Base-by-base conservation (phyloP, 2,329 filamentous ascomycete genomes). In the Colletotrichum navitas region DNA sequence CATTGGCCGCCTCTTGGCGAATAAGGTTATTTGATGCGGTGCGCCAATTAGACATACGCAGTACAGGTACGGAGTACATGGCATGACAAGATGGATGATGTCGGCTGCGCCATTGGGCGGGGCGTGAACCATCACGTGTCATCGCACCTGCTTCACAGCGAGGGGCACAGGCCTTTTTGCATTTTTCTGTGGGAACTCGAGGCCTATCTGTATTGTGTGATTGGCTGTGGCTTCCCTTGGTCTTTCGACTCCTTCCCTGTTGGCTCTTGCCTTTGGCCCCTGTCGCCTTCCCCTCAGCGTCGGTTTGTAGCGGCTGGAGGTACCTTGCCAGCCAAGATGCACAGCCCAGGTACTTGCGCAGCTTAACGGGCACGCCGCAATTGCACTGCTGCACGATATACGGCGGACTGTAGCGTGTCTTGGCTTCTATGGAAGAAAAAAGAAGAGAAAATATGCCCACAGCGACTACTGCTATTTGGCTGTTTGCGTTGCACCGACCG, bases 21-120 rank as follows among this genome's bases (percentile, higher is more conserved):
- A 72, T 69, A 64, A 56, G 59, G 65, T 69, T 72, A 56, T 72
- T 69, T 21, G 52, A 51, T 26, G 65, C 68, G 68, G 67, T 7
- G n/a, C 43, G 10, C 68, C 58, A 68, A 67, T 24, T 10, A 47
- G 63, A 41, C 26, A n/a, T n/a, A n/a, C n/a, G n/a, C n/a, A n/a
- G n/a, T n/a, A n/a, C n/a, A n/a, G n/a, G n/a, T n/a, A n/a, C n/a
- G n/a, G n/a, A n/a, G n/a, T n/a, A n/a, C 39, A 43, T n/a, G 21
- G 21, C 43, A 45, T 8, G 29, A 29, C 29, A 18, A 18, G 39
- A 41, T 41, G 14, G 12, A 10, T 10, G 26, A 14, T 47, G 32
- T 32, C 16, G 41, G 24, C 68, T 71, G 68, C 63, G 64, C 68
- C 68, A 56, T 58, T 24, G 43, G 34, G 39, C 14, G 12, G 36